A percentile compares a stretch with the other conserved stretches of the same genome.
phyloP scores from a whole-genome alignment of 306 rosid species.

The Dryas drummondii region DNA sequence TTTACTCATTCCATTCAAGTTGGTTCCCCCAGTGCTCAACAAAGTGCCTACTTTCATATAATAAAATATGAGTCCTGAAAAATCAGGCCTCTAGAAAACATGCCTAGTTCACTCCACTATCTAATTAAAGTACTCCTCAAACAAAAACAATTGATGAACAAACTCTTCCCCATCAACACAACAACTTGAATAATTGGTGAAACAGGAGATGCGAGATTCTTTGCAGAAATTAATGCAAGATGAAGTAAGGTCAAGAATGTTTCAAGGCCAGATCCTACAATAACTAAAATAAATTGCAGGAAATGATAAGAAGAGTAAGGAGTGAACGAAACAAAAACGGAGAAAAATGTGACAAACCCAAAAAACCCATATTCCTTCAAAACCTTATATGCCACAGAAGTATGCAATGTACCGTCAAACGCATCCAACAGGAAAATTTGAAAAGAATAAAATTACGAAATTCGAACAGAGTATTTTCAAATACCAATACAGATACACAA shows the following conservation, averaged over 20 bases:
- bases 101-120: not conserved
- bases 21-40: not conserved
- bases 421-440: not conserved
- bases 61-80: not conserved
- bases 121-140: not conserved
- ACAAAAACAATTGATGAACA: not conserved
- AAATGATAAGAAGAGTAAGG: not conserved
- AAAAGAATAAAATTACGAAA: not conserved
- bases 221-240: not conserved
- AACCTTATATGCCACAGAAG: not conserved
- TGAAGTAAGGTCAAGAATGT: not conserved
- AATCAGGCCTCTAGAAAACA: not conserved
- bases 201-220: not conserved
- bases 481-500: not conserved
- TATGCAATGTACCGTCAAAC: not conserved
- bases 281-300: not conserved
- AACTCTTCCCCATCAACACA: not conserved
- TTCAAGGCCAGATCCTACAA: not conserved
- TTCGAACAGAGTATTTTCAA: not conserved
- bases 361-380: not conserved
- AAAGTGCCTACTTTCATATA: not conserved
- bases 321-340: constrained; percentile 6
- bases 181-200: not conserved
- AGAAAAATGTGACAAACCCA: not conserved
- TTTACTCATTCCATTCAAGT: not conserved